Evolutionary conservation across 176 grass and related monocot genomes (phyloP).

Genomic region (Eragrostis nindensis): DNA sequence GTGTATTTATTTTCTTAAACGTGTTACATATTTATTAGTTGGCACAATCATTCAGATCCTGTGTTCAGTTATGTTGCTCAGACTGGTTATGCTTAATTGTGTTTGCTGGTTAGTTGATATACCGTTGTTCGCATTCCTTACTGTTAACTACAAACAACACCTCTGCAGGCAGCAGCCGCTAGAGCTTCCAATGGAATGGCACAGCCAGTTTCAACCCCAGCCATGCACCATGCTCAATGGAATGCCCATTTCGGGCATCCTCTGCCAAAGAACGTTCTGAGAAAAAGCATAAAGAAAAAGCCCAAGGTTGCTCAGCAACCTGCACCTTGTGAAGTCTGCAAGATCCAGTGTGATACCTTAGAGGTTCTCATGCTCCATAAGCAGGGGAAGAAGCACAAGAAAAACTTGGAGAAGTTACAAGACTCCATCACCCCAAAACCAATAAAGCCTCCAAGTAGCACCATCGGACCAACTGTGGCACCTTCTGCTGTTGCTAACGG

Average conservation of each 20-base stretch:
- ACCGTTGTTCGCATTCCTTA: background rate
- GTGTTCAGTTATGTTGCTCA: slow-evolving; percentile 10
- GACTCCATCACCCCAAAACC: slow-evolving; percentile 54
- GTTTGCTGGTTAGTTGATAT: slow-evolving; percentile 6
- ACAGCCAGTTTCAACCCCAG: slow-evolving; percentile 21
- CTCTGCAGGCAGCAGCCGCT: slow-evolving; percentile 36
- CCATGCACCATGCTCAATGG: slow-evolving; percentile 44
- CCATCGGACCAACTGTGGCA: slow-evolving; percentile 17
- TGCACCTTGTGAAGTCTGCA: slow-evolving; percentile 70
- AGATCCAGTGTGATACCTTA: slow-evolving; percentile 64
- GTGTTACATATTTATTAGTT: background rate
- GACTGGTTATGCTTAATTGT: slow-evolving; percentile 24
- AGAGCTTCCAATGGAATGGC: slow-evolving; percentile 48
- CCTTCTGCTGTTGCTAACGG: slow-evolving; percentile 18
- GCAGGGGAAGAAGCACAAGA: slow-evolving; percentile 82
- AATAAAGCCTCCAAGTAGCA: slow-evolving; percentile 31
- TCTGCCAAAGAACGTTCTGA: slow-evolving; percentile 33
- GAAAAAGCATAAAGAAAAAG: slow-evolving; percentile 42
- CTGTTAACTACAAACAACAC: slow-evolving; percentile 6
- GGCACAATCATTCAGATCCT: background rate
- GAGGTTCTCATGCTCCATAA: slow-evolving; percentile 72
- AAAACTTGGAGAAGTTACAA: slow-evolving; percentile 79
- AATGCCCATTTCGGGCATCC: slow-evolving; percentile 50
- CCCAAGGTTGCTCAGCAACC: slow-evolving; percentile 55
- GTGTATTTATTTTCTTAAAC: background rate